phyloP scores from a whole-genome alignment of 768 basidiomycete species.

The Collybia mongolica region DNA sequence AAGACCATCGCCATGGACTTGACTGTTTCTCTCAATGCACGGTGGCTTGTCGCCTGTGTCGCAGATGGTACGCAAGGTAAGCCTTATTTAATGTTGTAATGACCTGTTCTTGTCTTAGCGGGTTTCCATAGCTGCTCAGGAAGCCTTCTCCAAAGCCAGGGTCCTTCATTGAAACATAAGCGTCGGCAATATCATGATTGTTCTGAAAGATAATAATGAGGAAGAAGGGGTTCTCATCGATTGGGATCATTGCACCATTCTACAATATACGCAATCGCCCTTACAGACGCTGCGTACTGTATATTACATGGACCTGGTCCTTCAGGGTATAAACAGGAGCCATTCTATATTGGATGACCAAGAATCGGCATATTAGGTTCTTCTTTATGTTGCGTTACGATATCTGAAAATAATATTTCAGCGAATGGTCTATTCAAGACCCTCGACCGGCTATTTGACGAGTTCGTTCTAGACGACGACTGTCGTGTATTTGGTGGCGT shows the following conservation, averaged over 20 bases:
- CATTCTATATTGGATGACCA: background rate
- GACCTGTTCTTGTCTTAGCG: too few relatives aligned
- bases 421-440: too few relatives aligned
- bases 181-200: constrained; percentile 5
- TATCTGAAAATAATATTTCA: background rate
- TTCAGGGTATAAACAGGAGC: background rate
- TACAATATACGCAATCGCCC: background rate
- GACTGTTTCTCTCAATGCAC: background rate
- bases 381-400: background rate
- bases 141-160: background rate
- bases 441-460: too few relatives aligned
- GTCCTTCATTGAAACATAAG: constrained; percentile 3
- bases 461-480: too few relatives aligned
- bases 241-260: background rate
- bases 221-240: background rate
- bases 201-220: too few relatives aligned
- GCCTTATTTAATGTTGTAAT: too few relatives aligned
- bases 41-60: background rate
- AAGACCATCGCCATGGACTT: background rate
- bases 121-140: background rate
- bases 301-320: background rate
- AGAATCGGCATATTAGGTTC: background rate
- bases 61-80: constrained; percentile 1
- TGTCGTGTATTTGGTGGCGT: too few relatives aligned
- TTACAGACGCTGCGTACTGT: background rate